Base-by-base conservation (phyloP, 129 eudicot species). In the Chrysanthemum makinoi region DNA sequence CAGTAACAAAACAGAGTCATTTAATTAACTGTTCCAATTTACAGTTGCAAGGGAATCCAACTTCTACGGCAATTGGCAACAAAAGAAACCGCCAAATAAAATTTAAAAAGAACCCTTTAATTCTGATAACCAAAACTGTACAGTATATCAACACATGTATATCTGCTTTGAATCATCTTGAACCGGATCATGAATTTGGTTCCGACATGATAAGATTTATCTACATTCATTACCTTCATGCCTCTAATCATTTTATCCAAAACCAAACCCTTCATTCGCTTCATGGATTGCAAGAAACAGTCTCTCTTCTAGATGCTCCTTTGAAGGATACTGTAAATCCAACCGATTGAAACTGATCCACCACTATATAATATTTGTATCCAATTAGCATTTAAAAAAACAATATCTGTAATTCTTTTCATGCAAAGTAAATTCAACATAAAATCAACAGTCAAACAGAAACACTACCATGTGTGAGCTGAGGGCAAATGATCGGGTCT, bases 181-280 rank as follows among this genome's bases (percentile, higher is more conserved):
- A 33, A 68, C 58, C 12, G 69, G 75, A 66, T 71, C 63, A 74
- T 4, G 69, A 54, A 50, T 73, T 28, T 64, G 44, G 18, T 43
- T 61, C 64, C 0, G 77, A 79, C 69, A 67, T 55, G 72, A 55
- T 65, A 75, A 59, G 55, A 49, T 63, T 51, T 85, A 83, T 85
- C 95, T 83, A 88, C 88, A 88, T 33, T 56, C 68, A 49, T 28
- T n/a, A 14, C 59, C 54, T 62, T 58, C 53, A 26, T 49, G 60
- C 20, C 50, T 55, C 33, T 64, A 35, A 35, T 35, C 44, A 35
- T 53, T 28, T 75, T 84, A 95, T 69, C 99, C 99, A 59, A 95
- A 95, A 56, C 99, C 99, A 83, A 95, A 95, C 18, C 99, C 99
- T 77, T 95, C 99, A 69, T 84, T 95, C 58, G 81, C 99, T 86